phyloP scores from a whole-genome alignment of 2,329 filamentous ascomycete genomes.

The Pyricularia pennisetigena region DNA sequence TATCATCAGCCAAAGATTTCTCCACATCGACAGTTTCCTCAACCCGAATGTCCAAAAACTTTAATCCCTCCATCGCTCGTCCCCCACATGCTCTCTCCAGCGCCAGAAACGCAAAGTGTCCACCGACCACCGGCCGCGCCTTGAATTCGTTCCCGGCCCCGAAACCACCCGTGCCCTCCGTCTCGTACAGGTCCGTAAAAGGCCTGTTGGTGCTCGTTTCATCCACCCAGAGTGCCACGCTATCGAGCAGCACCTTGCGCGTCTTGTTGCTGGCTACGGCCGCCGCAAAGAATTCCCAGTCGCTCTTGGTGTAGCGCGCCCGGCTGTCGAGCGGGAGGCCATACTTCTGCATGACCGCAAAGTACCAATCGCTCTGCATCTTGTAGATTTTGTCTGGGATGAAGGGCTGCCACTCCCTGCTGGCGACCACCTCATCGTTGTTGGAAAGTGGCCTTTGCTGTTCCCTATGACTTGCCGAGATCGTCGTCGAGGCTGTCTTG shows the following conservation, averaged over 20 bases:
- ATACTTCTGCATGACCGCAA: constrained; percentile 68
- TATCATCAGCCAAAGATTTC: constrained; percentile 14
- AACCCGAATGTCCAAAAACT: constrained; percentile 31
- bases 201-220: constrained; percentile 68
- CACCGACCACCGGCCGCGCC: constrained; percentile 74
- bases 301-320: constrained; percentile 78
- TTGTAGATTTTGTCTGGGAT: constrained; percentile 69
- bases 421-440: constrained; percentile 10
- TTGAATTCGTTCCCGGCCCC: constrained; percentile 62
- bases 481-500: background rate
- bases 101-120: constrained; percentile 79
- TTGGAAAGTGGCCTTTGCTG: constrained; percentile 5
- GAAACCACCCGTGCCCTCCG: constrained; percentile 66
- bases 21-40: constrained; percentile 13
- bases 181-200: constrained; percentile 75
- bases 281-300: constrained; percentile 87
- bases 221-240: constrained; percentile 73
- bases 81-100: constrained; percentile 71
- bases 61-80: constrained; percentile 47
- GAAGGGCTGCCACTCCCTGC: constrained; percentile 33
- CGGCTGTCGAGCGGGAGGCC: constrained; percentile 74
- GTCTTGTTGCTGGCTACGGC: constrained; percentile 63
- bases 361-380: constrained; percentile 74
- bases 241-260: constrained; percentile 60
- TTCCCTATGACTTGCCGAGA: background rate